Percentiles rank a stretch among this genome's conserved stretches.
Evolutionary conservation across 306 rosid genomes (phyloP).

Genomic region (Cercis canadensis): DNA sequence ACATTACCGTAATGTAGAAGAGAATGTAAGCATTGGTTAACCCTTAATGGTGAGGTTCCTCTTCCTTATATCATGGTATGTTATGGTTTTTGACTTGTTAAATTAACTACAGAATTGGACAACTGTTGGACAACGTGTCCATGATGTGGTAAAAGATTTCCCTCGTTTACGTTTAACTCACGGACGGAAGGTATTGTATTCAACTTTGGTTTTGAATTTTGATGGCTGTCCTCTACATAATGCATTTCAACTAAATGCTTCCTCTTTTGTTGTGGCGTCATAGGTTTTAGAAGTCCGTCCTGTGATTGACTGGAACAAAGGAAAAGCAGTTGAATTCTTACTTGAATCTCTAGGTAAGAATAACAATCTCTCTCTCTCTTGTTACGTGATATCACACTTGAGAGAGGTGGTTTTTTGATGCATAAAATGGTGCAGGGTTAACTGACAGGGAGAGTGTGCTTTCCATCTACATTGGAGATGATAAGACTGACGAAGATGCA

Average conservation of each 20-base stretch:
- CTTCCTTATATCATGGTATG: background rate
- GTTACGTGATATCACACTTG: background rate
- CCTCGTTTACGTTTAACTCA: conserved; percentile 86
- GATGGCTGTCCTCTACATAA: too few species aligned
- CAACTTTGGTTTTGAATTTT: background rate
- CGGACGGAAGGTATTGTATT: conserved; percentile 77
- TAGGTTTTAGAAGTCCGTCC: conserved; percentile 99
- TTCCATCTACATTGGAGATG: conserved; percentile 90
- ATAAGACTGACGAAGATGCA: conserved; percentile 92
- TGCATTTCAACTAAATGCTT: background rate
- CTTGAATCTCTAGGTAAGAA: conserved; percentile 79
- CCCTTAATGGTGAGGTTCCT: background rate
- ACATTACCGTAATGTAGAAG: conserved; percentile 95
- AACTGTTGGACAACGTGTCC: conserved; percentile 75
- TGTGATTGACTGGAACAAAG: conserved; percentile 92
- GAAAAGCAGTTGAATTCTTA: conserved; percentile 95
- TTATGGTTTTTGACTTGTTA: conserved; percentile 8
- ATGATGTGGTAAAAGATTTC: conserved; percentile 73
- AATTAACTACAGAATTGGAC: conserved; percentile 74
- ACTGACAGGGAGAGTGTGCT: conserved; percentile 64
- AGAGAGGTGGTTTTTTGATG: background rate
- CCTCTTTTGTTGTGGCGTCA: background rate
- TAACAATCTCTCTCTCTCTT: background rate
- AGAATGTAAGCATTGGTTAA: conserved; percentile 53
- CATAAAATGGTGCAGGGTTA: conserved; percentile 57